Conservation (phyloP, 805 yeast species). For the Ogataea minuta region DNA sequence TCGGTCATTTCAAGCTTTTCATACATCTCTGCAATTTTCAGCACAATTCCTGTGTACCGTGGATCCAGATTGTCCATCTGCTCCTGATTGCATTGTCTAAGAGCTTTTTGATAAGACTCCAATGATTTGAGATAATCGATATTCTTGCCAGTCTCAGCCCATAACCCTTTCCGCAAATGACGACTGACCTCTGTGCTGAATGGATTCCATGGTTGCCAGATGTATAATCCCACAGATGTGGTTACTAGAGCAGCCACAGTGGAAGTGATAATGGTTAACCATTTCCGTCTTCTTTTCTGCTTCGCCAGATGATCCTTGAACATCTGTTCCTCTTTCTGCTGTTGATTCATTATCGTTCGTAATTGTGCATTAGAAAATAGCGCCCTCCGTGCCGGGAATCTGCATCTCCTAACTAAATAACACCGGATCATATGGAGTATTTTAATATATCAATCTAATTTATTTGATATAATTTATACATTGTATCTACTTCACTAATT, state of each 20-base stretch:
- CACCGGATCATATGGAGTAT: conserved; percentile 1
- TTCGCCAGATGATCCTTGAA: conserved; percentile 8
- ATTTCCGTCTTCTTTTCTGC: conserved; percentile 14
- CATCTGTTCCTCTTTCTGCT: conserved; percentile 12
- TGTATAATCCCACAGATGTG: conserved; percentile 22
- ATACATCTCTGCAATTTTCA: conserved; percentile 84
- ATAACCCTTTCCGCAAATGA: conserved; percentile 67
- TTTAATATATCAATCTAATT: not conserved
- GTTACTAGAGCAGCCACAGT: conserved; percentile 19
- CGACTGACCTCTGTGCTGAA: conserved; percentile 54
- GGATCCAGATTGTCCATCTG: conserved; percentile 60
- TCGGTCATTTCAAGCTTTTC: conserved; percentile 61
- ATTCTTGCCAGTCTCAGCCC: conserved; percentile 78
- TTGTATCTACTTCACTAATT: too few species aligned
- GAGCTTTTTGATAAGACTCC: conserved; percentile 69
- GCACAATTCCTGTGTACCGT: conserved; percentile 87
- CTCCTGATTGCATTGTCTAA: conserved; percentile 56
- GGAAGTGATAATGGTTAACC: conserved; percentile 17
- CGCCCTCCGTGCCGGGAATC: not conserved
- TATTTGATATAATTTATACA: not conserved
- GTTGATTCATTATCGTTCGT: conserved; percentile 6
- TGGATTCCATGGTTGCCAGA: conserved; percentile 38
- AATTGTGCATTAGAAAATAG: not conserved
- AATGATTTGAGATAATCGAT: conserved; percentile 66
- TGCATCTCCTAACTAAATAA: not conserved